These are phyloP conservation scores for Papiliotrema fonsecae DNA, from an alignment of 1,284 basidiomycete genomes.

Conservation along the genomic window DNA sequence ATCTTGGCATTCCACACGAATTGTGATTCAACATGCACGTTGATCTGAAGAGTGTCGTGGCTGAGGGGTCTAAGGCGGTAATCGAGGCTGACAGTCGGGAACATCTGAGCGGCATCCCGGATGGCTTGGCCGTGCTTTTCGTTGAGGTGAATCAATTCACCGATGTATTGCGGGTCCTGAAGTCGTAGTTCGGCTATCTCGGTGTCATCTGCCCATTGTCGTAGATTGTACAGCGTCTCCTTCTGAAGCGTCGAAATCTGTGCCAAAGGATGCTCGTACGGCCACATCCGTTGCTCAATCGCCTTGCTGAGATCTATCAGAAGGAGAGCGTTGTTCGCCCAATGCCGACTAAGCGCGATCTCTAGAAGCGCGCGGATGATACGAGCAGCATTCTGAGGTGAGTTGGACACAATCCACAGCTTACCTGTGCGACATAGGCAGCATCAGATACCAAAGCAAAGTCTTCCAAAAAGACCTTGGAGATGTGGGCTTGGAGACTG, in stretches of 20 bases:
- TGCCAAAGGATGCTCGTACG: slow-evolving; percentile 85
- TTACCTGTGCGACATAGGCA: slow-evolving; percentile 76
- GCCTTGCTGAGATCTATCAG: slow-evolving; percentile 92
- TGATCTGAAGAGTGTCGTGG: slow-evolving; percentile 75
- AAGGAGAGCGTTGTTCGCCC: slow-evolving; percentile 74
- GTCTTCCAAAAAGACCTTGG: slow-evolving; percentile 74
- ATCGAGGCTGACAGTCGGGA: slow-evolving; percentile 69
- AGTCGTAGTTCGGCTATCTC: slow-evolving; percentile 69
- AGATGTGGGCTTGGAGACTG: slow-evolving; percentile 81
- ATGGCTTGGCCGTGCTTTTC: slow-evolving; percentile 77
- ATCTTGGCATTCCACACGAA: slow-evolving; percentile 82
- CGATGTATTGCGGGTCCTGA: slow-evolving; percentile 72
- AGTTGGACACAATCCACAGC: slow-evolving; percentile 8
- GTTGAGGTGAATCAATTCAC: slow-evolving; percentile 80
- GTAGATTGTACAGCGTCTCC: slow-evolving; percentile 76
- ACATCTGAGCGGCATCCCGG: slow-evolving; percentile 73
- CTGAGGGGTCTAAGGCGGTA: slow-evolving; percentile 75
- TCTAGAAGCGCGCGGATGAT: slow-evolving; percentile 91
- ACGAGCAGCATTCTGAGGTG: slow-evolving; percentile 72
- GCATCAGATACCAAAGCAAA: slow-evolving; percentile 96
- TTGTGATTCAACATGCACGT: slow-evolving; percentile 59
- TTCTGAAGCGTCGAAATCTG: slow-evolving; percentile 68
- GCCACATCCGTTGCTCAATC: slow-evolving; percentile 89
- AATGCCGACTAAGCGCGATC: slow-evolving; percentile 86
- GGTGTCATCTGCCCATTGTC: slow-evolving; percentile 79